phyloP scores from a whole-genome alignment of 345 rosid genomes.

The Atalantia buxifolia region DNA sequence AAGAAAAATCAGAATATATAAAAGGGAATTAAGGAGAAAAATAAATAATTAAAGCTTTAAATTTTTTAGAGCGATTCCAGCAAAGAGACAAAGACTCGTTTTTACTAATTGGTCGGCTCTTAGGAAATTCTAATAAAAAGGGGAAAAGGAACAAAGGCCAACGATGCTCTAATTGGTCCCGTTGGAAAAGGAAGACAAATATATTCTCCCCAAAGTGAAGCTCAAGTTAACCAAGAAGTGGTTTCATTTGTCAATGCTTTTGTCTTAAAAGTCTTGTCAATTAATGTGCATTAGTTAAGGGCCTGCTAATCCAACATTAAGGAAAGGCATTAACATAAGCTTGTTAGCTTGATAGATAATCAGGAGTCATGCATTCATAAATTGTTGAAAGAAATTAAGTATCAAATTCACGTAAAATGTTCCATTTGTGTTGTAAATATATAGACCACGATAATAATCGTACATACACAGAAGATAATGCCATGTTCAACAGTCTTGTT shows the following conservation, averaged over 20 bases:
- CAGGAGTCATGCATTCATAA: neutral
- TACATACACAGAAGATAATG: too few species aligned
- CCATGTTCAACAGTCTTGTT: too few species aligned
- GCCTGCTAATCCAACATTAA: neutral
- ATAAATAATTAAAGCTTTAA: neutral
- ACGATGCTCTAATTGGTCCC: neutral
- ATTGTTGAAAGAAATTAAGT: neutral
- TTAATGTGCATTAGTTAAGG: neutral
- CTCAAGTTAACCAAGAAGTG: neutral
- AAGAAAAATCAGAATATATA: constrained; percentile 7
- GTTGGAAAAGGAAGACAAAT: neutral
- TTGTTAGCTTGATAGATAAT: neutral
- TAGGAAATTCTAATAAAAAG: neutral
- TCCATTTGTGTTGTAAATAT: too few species aligned
- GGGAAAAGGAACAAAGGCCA: neutral
- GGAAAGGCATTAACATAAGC: neutral
- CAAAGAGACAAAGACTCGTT: too few species aligned
- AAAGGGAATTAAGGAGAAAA: neutral
- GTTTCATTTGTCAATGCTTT: neutral
- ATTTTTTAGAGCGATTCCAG: neutral
- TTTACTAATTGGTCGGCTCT: neutral
- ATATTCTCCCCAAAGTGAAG: neutral
- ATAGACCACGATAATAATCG: too few species aligned
- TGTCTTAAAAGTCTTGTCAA: neutral
- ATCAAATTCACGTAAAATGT: too few species aligned